Evolutionary conservation across 306 rosid species (phyloP), one percentile per base, ranked within the genome.

Genomic region (Carpinus viminea): DNA sequence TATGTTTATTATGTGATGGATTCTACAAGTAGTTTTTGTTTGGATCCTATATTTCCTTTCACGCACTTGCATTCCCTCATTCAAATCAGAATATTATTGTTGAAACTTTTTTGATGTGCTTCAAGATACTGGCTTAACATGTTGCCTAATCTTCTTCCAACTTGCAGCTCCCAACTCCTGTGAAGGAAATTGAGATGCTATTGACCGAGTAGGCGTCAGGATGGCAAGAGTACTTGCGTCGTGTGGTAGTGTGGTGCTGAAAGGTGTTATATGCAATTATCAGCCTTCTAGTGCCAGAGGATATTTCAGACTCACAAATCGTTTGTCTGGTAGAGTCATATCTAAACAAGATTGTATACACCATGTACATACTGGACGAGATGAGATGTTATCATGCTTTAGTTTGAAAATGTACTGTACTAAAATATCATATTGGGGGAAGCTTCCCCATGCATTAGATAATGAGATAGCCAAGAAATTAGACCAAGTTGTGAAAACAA

Each of bases 81-180:
- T 65, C 24, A 28, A 54, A 5, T 54, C 26, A 17, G 75, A 54
- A 70, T 41, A 70, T 54, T 47, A 56, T 73, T 73, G 15, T 83
- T 82, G 24, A 1, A 12, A 17, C 46, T 65, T 34, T 65, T 12
- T 3, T 65, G 48, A 36, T 66, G 21, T 36, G 26, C 50, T 79
- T 60, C 45, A 45, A 12, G 28, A 17, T 51, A 4, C 38, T 12
- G 51, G 41, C 46, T 57, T 20, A 52, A 45, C 51, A 7, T 47
- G 56, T 16, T 9, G 11, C 9, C 61, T 65, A 36, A 17, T 45
- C 13, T 61, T 82, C 66, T 82, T 81, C 80, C 65, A 62, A 68
- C 77, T 86, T 88, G 88, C 97, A 94, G 98, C 91, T 94, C 59
- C 96, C 97, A 46, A 72, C 80, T 16, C 91, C 90, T 0, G 74